Conservation (phyloP, 352 stramenopile species). For the Phytopythium helicoides region DNA sequence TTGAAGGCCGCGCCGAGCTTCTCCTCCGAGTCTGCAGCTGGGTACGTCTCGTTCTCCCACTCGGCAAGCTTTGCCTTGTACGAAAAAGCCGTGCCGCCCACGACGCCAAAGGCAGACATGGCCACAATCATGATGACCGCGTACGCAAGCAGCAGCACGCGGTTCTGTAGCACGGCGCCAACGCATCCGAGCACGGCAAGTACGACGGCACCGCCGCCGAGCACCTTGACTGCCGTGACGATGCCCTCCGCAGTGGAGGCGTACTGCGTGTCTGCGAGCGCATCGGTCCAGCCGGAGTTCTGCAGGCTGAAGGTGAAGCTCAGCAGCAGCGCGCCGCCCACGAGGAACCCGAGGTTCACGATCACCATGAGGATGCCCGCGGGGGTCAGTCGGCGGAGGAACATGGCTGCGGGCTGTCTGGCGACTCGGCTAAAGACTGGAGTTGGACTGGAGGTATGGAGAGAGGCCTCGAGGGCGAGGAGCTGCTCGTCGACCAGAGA, state of each 20-base stretch:
- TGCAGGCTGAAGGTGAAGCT: slow-evolving; percentile 55
- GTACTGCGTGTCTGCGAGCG: slow-evolving; percentile 71
- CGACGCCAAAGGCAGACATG: slow-evolving; percentile 72
- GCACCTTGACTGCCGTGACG: slow-evolving; percentile 40
- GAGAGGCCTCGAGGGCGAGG: too few species aligned
- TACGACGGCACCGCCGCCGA: slow-evolving; percentile 53
- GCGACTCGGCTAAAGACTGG: too few species aligned
- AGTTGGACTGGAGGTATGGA: too few species aligned
- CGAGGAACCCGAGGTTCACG: slow-evolving; percentile 75
- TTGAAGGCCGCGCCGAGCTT: slow-evolving; percentile 74
- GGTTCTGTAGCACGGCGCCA: slow-evolving; percentile 63
- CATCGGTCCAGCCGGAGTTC: slow-evolving; percentile 70
- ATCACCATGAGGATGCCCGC: slow-evolving; percentile 64
- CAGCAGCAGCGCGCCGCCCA: slow-evolving; percentile 59
- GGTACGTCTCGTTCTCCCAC: slow-evolving; percentile 58
- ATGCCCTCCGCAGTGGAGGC: slow-evolving; percentile 41
- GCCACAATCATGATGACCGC: slow-evolving; percentile 62
- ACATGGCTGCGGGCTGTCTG: neutral
- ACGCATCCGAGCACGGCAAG: slow-evolving; percentile 65
- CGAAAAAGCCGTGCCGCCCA: slow-evolving; percentile 63
- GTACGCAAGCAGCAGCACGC: slow-evolving; percentile 70
- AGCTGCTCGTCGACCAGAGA: too few species aligned
- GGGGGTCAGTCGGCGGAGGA: slow-evolving; percentile 31
- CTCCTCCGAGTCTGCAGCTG: slow-evolving; percentile 46
- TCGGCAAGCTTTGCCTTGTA: slow-evolving; percentile 69